Evolutionary conservation across 2,329 filamentous ascomycete genomes (phyloP), one percentile per base, ranked within the genome.

Genomic region (Sordariomycetes sp.): DNA sequence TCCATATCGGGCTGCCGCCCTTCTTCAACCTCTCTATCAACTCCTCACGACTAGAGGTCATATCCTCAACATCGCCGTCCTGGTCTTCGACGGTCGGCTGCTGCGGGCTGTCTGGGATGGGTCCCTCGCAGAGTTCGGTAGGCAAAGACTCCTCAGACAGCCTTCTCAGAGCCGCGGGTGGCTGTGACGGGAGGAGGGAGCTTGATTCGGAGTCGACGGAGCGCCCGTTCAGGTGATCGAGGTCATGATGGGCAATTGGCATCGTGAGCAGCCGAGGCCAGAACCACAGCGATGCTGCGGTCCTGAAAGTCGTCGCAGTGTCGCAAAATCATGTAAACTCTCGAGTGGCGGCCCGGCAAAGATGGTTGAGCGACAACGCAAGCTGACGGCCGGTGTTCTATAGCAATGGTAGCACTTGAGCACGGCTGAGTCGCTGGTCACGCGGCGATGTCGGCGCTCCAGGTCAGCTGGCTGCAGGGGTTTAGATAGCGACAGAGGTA

Each of bases 11-110:
- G 48, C 76, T 82, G 57, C 87, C 79, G 21, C 77, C 78, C 54
- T 74, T 76, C 62, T 95, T 95, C 44, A 95, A 70, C 43, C 80
- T 73, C 57, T 87, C 75, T 37, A 96, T 95, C 46, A 94, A 64
- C 55, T 88, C 82, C 37, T 77, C 76, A 42, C 88, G 73, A 53
- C 86, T 78, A 14, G 66, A 68, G 23, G 64, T 66, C 10, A 59
- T 47, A 18, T 38, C 39, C 12, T 49, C 50, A 32, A 47, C 46
- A 17, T 51, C 46, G 21, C 18, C 36, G 12, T 39, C 42, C 6
- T 47, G 46, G 12, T 39, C 42, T 6, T 47, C 46, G 14, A 24
- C 25, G 17, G 39, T 29, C 8, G 55, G 43, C 21, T 37, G 44
- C 18, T 35, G 40, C 12, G 62, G 63, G 32, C 55, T 64, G 30